Percentiles rank a stretch among this genome's conserved stretches.
Evolutionary conservation across 352 stramenopile genomes (phyloP).

Genomic region (Thalassiosira hispida): DNA sequence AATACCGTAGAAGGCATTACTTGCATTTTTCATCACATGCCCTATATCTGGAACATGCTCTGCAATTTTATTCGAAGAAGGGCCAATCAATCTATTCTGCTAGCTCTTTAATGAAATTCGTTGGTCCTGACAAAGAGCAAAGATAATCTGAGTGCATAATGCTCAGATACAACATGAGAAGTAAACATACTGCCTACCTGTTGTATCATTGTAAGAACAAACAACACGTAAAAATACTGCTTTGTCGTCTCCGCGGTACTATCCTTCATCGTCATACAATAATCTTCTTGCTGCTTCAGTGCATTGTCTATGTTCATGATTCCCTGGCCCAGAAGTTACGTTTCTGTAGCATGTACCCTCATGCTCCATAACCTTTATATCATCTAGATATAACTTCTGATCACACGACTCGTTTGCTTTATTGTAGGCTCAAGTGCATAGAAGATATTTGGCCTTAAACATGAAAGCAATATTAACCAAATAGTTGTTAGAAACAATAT

Average conservation of each 20-base stretch:
- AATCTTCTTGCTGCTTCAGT: conserved; percentile 1
- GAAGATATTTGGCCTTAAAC: neutral
- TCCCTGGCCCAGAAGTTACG: neutral
- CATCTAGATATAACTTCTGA: conserved; percentile 4
- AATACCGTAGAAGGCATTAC: neutral
- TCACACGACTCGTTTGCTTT: neutral
- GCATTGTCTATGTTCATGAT: neutral
- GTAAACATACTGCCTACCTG: too few relatives aligned
- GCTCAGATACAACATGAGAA: too few relatives aligned
- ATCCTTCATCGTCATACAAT: neutral
- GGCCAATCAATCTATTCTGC: conserved; percentile 2
- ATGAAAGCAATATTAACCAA: too few relatives aligned
- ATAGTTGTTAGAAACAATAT: too few relatives aligned
- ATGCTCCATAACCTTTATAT: neutral
- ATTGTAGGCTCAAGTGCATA: neutral
- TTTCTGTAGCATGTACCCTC: neutral
- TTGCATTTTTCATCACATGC: conserved; percentile 5
- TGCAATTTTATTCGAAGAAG: neutral
- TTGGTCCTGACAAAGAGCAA: neutral
- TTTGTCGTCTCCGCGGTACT: neutral
- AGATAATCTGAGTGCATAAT: too few relatives aligned
- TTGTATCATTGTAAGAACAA: conserved; percentile 9
- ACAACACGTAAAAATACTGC: neutral
- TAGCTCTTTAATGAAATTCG: neutral
- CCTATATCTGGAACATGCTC: neutral